Conservation (phyloP, 352 stramenopile genomes). For the Phytophthora melonis region DNA sequence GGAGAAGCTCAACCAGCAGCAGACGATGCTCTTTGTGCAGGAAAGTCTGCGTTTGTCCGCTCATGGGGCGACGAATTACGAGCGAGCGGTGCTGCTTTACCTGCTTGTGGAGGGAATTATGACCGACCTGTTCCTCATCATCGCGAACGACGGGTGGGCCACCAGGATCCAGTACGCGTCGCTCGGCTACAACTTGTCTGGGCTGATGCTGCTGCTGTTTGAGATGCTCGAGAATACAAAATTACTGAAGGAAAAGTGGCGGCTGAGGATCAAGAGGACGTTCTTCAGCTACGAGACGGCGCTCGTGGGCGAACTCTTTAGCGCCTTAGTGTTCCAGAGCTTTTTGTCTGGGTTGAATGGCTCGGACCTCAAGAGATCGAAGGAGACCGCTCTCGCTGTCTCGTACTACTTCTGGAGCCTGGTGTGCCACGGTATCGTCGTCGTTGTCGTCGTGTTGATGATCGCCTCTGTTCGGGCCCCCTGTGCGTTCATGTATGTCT, state of each 20-base stretch:
- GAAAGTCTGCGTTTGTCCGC: constrained; percentile 17
- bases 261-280: constrained; percentile 5
- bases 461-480: constrained; percentile 2
- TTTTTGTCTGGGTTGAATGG: constrained; percentile 20
- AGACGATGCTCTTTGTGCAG: constrained; percentile 3
- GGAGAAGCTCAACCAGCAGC: neutral
- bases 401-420: constrained; percentile 25
- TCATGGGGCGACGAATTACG: constrained; percentile 17
- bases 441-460: neutral
- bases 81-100: constrained; percentile 6
- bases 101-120: constrained; percentile 25
- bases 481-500: constrained; percentile 13
- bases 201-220: constrained; percentile 17
- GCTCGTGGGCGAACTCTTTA: constrained; percentile 14
- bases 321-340: constrained; percentile 9
- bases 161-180: constrained; percentile 17
- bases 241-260: constrained; percentile 9
- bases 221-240: constrained; percentile 16
- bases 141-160: constrained; percentile 10
- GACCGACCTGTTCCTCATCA: constrained; percentile 25
- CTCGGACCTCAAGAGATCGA: constrained; percentile 10
- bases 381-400: constrained; percentile 8
- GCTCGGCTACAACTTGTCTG: constrained; percentile 22
- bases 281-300: constrained; percentile 25
- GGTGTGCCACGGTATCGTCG: constrained; percentile 14